Conservation (phyloP, 805 yeast genomes). For the Saturnispora serradocipensis region DNA sequence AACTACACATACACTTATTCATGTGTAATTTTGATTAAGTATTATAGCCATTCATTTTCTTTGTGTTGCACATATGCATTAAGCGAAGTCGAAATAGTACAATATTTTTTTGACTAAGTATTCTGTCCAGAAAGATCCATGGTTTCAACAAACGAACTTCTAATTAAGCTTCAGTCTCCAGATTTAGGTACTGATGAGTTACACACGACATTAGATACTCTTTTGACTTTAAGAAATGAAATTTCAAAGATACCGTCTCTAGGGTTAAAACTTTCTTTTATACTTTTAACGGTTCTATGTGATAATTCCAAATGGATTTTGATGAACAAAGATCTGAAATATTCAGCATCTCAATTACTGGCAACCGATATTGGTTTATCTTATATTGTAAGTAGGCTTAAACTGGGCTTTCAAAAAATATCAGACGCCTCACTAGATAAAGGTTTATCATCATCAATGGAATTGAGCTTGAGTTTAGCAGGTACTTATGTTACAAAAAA, state of each 20-base stretch:
- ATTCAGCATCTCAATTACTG: constrained; percentile 8
- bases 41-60: too few species aligned
- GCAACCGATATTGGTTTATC: constrained; percentile 19
- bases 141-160: neutral
- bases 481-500: neutral
- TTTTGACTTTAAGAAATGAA: neutral
- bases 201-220: neutral
- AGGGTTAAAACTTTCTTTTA: neutral
- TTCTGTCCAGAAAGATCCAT: neutral
- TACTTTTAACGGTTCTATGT: neutral
- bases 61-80: too few species aligned
- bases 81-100: neutral
- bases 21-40: too few species aligned
- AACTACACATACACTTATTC: too few species aligned
- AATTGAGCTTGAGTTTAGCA: neutral
- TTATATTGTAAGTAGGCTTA: constrained; percentile 10
- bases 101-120: neutral
- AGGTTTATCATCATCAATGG: neutral
- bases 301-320: constrained; percentile 7
- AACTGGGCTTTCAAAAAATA: neutral
- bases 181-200: neutral
- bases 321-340: constrained; percentile 6
- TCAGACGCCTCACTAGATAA: neutral
- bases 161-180: neutral
- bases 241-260: neutral